phyloP scores from a whole-genome alignment of 345 rosid species.

The Moricandia moricandioides region DNA sequence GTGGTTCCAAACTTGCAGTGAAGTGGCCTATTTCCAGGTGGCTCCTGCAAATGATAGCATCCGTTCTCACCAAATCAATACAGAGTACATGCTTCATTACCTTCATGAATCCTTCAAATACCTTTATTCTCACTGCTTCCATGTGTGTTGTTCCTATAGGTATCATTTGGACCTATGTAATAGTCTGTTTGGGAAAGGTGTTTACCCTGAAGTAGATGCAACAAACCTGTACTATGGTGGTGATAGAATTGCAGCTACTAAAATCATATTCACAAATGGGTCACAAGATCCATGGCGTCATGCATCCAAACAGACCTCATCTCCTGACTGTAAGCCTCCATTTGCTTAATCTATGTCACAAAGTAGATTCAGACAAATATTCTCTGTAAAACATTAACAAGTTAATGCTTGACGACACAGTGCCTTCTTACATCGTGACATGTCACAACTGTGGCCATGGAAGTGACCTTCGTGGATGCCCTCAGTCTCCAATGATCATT shows the following conservation, averaged over 20 bases:
- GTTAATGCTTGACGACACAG: conserved; percentile 12
- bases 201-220: conserved; percentile 77
- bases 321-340: conserved; percentile 61
- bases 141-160: conserved; percentile 31
- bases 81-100: conserved; percentile 41
- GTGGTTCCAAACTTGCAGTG: conserved; percentile 98
- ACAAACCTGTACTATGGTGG: conserved; percentile 91
- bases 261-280: conserved; percentile 81
- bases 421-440: conserved; percentile 50
- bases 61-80: conserved; percentile 78
- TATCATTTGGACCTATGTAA: conserved; percentile 89
- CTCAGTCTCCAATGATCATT: conserved; percentile 67
- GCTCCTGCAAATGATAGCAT: conserved; percentile 86
- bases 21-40: conserved; percentile 95
- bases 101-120: background rate
- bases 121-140: too few species aligned
- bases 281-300: conserved; percentile 99
- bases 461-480: conserved; percentile 92
- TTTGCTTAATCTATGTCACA: background rate
- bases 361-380: conserved; percentile 41
- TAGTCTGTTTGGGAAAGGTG: conserved; percentile 68
- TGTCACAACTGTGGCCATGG: conserved; percentile 97
- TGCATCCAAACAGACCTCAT: conserved; percentile 88
- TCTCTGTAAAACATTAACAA: background rate
- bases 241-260: conserved; percentile 77